A percentile compares a stretch with the other conserved stretches of the same genome.
phyloP scores from a whole-genome alignment of 768 basidiomycete species.

The Phylloporus arenicola region DNA sequence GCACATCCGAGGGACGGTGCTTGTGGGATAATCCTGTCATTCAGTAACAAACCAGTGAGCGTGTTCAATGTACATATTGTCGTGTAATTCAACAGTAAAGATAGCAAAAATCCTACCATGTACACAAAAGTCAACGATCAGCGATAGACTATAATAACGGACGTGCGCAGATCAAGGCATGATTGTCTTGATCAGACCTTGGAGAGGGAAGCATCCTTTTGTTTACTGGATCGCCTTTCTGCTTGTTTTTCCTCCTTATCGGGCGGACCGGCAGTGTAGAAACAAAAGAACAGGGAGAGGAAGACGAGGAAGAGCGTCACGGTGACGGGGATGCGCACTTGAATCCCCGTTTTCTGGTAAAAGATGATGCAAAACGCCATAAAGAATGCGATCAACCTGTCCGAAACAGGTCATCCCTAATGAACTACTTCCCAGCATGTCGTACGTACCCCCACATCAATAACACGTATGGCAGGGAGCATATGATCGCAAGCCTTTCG shows the following conservation, averaged over 20 bases:
- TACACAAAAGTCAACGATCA: neutral
- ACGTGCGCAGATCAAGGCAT: neutral
- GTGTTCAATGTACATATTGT: neutral
- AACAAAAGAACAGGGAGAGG: conserved; percentile 27
- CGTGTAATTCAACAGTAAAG: neutral
- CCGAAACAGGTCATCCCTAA: neutral
- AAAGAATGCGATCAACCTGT: conserved; percentile 34
- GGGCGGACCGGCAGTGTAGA: conserved; percentile 20
- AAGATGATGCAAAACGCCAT: conserved; percentile 27
- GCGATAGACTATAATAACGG: neutral
- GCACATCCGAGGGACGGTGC: no score
- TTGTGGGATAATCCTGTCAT: no score
- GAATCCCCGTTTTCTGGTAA: conserved; percentile 21
- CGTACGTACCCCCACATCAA: conserved; percentile 36
- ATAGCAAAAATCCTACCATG: neutral
- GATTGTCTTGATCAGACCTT: conserved; percentile 2
- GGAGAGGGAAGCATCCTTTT: neutral
- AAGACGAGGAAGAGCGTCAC: conserved; percentile 19
- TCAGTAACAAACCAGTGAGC: no score
- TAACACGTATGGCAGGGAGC: conserved; percentile 37
- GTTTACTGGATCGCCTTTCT: neutral
- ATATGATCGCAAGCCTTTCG: conserved; percentile 36
- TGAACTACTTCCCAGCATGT: neutral
- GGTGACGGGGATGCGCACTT: conserved; percentile 26
- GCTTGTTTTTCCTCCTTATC: conserved; percentile 11